Base-by-base conservation (phyloP, 129 eudicot species). In the Ambrosia trifida region DNA sequence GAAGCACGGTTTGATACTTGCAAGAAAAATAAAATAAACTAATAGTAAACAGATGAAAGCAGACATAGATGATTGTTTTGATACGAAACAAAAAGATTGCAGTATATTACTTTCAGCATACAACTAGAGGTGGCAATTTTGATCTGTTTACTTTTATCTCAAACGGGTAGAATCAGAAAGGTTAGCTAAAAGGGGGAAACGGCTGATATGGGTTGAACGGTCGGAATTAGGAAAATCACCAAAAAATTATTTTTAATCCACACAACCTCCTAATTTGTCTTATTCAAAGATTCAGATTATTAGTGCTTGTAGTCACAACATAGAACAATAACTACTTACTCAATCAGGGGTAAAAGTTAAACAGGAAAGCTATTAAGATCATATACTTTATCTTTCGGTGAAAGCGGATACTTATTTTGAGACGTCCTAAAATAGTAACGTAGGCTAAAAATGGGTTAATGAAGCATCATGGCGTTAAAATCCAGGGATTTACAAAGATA, bases 81-180 rank as follows among this genome's bases (percentile, higher is more conserved):
- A 60, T 16, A 12, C n/a, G 46, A 14, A 20, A 59, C 16, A 58
- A 32, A 30, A 72, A 40, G n/a, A 33, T 44, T 65, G 70, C 54
- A 51, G 11, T 64, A 70, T 12, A 19, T 12, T 44, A 72, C 14
- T 44, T 12, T 57, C 17, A 57, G 40, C 64, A 57, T 24, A 24
- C 7, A 57, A 57, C 1, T 13, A 59, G 43, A 30, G 19, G 43
- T 30, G 43, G 65, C 65, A 59, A 31, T 59, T 59, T 59, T 59
- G 43, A 59, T 0, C 10, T 19, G 3, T 30, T 59, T 59, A 59
- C 40, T 31, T 59, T 57, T 11, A 28, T 57, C 63, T 57, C 63
- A 24, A 24, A 57, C 13, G 35, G 35, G 61, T 54, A 13, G 4
- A 8, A 54, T 24, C 35, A 10, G 61, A 54, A 54, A 54, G 19